Evolutionary conservation across 192 early-diverging fungal species (phyloP).

Genomic region (Radiomyces spectabilis): DNA sequence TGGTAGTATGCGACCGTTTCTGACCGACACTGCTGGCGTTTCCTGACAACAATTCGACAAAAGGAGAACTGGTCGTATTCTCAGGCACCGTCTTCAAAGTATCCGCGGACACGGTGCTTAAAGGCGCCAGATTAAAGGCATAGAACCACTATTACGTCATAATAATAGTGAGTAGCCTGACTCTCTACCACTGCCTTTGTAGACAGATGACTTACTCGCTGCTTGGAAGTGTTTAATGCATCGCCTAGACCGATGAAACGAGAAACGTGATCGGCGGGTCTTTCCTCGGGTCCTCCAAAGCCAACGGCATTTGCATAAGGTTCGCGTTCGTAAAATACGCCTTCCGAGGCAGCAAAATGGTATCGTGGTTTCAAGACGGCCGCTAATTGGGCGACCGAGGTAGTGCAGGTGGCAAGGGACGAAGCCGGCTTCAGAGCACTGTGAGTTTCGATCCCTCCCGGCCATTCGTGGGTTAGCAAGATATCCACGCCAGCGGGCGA

Average conservation of each 20-base stretch:
- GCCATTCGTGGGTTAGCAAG: conserved; percentile 82
- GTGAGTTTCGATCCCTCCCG: conserved; percentile 37
- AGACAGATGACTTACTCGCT: conserved; percentile 34
- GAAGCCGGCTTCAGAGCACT: neutral
- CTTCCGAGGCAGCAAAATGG: conserved; percentile 71
- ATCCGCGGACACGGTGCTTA: conserved; percentile 30
- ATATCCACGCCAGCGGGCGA: conserved; percentile 57
- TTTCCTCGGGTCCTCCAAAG: conserved; percentile 8
- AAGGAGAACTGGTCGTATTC: conserved; percentile 51
- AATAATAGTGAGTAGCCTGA: neutral
- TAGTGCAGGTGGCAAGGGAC: neutral
- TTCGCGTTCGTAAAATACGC: conserved; percentile 75
- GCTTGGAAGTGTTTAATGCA: conserved; percentile 59
- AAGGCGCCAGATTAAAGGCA: conserved; percentile 76
- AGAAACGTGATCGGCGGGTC: conserved; percentile 52
- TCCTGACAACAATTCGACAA: conserved; percentile 21
- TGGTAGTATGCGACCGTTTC: conserved; percentile 13
- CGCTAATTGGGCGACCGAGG: conserved; percentile 36
- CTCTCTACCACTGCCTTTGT: neutral
- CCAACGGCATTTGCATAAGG: conserved; percentile 62
- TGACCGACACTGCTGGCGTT: conserved; percentile 12
- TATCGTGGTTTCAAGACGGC: conserved; percentile 70
- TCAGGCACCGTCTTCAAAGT: conserved; percentile 27
- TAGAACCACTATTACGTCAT: conserved; percentile 90
- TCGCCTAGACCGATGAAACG: conserved; percentile 77